Base-by-base conservation (phyloP, 2,329 filamentous ascomycete genomes). In the Thelonectria blattea region DNA sequence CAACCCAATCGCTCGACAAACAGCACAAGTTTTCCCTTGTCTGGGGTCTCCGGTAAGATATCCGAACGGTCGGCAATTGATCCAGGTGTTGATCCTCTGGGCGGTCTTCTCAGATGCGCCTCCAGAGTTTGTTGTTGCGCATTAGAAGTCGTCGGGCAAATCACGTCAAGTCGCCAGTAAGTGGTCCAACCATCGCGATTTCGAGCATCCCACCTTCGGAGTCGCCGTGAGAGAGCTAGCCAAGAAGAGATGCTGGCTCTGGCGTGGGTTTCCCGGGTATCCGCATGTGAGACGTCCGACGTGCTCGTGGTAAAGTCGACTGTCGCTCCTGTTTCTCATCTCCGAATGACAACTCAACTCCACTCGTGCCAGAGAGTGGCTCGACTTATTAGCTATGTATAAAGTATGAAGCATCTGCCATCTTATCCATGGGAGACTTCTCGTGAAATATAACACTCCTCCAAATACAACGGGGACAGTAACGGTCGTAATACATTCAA, bases 201-300 rank as follows among this genome's bases (percentile, higher is more conserved):
- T 43, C 7, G 11, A 14, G 43, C 18, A 58, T 52, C 17, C 39
- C 59, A 52, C 60, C 50, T 58, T 65, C 65, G 45, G 45, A 48
- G n/a, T 30, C n/a, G 45, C 45, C 45, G 45, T 11, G 22, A 48
- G 22, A 48, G 22, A 48, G 10, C 45, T 32, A 48, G 11, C 14
- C 45, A 22, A 27, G n/a, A 32, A 14, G 8, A 6, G n/a, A 9
- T 22, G 7, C 10, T 30, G 32, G 57, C 56, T 15, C 50, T 30
- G 57, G 45, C 22, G 15, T 32, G 24, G 34, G 45, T 14, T n/a
- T 9, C 32, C 52, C 52, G 32, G 48, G 46, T 39, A 17, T 57
- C 57, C 45, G 48, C 53, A 43, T 41, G 61, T 61, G 58, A 58
- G 17, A 34, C 37, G 56, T 53, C 63, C 63, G 57, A 53, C 47